phyloP scores from a whole-genome alignment of 495 filamentous ascomycete genomes.

The Penicillium mononematosum region DNA sequence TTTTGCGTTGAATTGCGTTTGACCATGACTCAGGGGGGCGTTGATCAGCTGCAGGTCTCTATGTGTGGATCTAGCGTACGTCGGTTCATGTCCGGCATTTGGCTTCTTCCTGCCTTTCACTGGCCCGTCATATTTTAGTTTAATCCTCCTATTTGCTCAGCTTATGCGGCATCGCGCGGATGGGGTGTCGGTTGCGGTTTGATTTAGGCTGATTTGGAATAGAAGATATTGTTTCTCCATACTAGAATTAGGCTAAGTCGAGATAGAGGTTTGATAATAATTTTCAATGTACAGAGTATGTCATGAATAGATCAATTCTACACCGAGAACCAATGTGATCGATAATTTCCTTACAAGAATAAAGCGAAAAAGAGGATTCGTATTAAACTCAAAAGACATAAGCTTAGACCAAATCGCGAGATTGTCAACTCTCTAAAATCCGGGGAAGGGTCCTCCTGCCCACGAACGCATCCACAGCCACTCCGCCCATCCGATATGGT shows the following conservation, averaged over 20 bases:
- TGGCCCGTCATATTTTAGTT: neutral
- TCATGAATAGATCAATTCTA: too few relatives aligned
- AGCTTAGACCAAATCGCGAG: neutral
- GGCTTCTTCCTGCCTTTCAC: neutral
- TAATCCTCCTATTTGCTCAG: neutral
- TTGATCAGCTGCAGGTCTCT: neutral
- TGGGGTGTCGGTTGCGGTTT: neutral
- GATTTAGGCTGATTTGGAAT: too few relatives aligned
- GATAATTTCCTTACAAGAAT: neutral
- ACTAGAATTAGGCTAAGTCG: too few relatives aligned
- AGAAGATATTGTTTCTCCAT: too few relatives aligned
- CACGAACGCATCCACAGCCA: neutral
- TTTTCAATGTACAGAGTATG: too few relatives aligned
- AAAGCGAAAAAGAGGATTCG: neutral
- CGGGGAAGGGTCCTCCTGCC: neutral
- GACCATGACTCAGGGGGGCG: neutral
- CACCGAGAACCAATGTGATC: neutral
- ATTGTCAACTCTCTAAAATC: neutral
- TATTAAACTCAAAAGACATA: neutral
- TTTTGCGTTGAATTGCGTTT: neutral
- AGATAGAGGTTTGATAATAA: too few relatives aligned
- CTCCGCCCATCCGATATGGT: neutral
- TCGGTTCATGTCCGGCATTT: neutral
- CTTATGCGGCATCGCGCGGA: neutral
- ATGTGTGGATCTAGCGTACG: neutral